Evolutionary conservation across 169 alveolate species (phyloP).

Genomic region (Cryptosporidium tyzzeri): DNA sequence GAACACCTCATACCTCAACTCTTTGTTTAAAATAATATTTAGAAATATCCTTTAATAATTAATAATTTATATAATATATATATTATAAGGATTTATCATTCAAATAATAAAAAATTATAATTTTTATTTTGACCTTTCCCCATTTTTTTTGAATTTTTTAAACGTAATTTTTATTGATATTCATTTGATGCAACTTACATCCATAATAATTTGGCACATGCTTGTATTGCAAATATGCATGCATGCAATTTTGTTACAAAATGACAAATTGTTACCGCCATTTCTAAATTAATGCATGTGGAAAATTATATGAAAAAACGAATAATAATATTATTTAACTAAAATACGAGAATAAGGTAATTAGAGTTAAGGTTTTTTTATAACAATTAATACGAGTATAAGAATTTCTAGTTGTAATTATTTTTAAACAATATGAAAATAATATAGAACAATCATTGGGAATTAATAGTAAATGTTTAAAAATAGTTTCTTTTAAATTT

Average conservation of each 20-base stretch:
- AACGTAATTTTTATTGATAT: neutral
- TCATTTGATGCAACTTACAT: neutral
- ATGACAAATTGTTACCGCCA: neutral
- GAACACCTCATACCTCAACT: neutral
- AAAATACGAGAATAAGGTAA: neutral
- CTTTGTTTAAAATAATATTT: no score
- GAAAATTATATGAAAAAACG: neutral
- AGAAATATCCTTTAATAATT: neutral
- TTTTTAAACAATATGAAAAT: slow-evolving; percentile 2
- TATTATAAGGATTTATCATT: no score
- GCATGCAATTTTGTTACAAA: neutral
- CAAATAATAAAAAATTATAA: no score
- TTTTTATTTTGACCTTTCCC: neutral
- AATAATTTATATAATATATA: no score
- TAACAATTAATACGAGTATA: neutral
- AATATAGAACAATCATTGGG: neutral
- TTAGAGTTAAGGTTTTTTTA: neutral
- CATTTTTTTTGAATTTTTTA: neutral
- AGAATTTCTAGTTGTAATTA: neutral
- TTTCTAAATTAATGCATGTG: neutral
- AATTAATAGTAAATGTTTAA: neutral
- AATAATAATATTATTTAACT: neutral
- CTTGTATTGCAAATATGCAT: slow-evolving; percentile 1
- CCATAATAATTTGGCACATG: neutral
- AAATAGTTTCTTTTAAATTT: neutral